A percentile compares a stretch with the other conserved stretches of the same genome.
Conservation (phyloP, 163 green algal genomes). For the Volvox carteri region DNA sequence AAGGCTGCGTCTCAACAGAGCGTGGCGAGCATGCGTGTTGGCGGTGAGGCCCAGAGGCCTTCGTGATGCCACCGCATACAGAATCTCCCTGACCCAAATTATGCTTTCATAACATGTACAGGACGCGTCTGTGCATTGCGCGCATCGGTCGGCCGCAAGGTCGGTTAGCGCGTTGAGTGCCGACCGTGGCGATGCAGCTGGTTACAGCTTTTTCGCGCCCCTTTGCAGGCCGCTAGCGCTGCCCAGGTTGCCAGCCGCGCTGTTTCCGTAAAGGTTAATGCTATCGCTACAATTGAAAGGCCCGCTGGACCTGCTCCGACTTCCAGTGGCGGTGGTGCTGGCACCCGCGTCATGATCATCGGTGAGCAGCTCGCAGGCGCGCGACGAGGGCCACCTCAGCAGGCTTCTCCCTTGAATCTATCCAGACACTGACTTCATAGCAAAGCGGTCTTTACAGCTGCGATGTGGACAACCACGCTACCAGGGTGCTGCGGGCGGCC, state of each 20-base stretch:
- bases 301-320: constrained; percentile 11
- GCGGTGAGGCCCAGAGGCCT: constrained; percentile 32
- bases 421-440: too few relatives aligned
- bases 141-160: not conserved
- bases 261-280: not conserved
- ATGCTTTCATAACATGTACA: not conserved
- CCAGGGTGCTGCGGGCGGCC: too few relatives aligned
- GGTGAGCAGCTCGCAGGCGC: constrained; percentile 70
- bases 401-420: too few relatives aligned
- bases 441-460: too few relatives aligned
- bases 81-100: constrained; percentile 27
- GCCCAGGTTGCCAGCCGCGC: constrained; percentile 2
- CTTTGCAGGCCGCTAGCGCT: not conserved
- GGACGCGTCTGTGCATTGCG: not conserved
- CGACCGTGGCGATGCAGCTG: not conserved
- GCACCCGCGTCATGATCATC: constrained; percentile 85
- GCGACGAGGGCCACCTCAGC: too few relatives aligned
- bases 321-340: constrained; percentile 65
- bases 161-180: not conserved
- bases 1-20: constrained; percentile 33
- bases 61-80: too few relatives aligned
- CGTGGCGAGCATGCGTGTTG: not conserved
- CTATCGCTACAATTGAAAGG: constrained; percentile 52
- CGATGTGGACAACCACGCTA: too few relatives aligned
- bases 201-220: not conserved